Evolutionary conservation across 805 yeast species (phyloP).

Genomic region (Nakazawaea pomicola): DNA sequence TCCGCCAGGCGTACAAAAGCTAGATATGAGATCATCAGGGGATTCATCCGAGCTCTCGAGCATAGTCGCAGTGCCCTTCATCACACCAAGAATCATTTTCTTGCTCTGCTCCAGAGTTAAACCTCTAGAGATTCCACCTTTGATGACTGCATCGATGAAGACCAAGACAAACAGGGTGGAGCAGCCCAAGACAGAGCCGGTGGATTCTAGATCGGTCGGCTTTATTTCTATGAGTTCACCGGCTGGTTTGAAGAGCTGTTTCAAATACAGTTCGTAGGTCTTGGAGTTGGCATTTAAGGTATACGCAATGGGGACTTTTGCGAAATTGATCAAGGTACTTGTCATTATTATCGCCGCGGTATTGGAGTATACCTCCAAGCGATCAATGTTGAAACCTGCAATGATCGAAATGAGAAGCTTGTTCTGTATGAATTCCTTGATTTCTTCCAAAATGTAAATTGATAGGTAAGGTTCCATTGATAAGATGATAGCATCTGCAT

Average conservation of each 20-base stretch:
- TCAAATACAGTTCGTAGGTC: neutral
- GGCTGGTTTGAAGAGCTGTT: neutral
- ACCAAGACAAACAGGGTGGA: slow-evolving; percentile 6
- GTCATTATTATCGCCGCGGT: slow-evolving; percentile 4
- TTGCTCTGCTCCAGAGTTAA: slow-evolving; percentile 4
- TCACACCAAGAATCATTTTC: slow-evolving; percentile 7
- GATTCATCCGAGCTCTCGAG: neutral
- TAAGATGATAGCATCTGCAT: slow-evolving; percentile 1
- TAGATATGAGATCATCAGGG: slow-evolving; percentile 2
- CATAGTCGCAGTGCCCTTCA: slow-evolving; percentile 9
- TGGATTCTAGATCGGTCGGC: neutral
- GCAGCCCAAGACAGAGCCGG: slow-evolving; percentile 9
- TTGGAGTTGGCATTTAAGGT: neutral
- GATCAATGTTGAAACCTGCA: slow-evolving; percentile 5
- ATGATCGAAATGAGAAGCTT: slow-evolving; percentile 6
- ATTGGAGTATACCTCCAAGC: neutral
- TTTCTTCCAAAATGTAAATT: neutral
- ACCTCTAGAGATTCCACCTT: slow-evolving; percentile 11
- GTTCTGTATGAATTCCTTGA: neutral
- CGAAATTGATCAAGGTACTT: slow-evolving; percentile 6
- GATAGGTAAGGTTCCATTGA: slow-evolving; percentile 5
- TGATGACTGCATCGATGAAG: slow-evolving; percentile 7
- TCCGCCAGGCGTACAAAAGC: slow-evolving; percentile 10
- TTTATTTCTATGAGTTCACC: slow-evolving; percentile 6
- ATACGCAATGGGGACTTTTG: slow-evolving; percentile 6